Percentiles rank a stretch among this genome's conserved stretches.
These are phyloP conservation scores for Clonostachys solani DNA, from an alignment of 2,329 filamentous ascomycete species.

Conservation along the genomic window DNA sequence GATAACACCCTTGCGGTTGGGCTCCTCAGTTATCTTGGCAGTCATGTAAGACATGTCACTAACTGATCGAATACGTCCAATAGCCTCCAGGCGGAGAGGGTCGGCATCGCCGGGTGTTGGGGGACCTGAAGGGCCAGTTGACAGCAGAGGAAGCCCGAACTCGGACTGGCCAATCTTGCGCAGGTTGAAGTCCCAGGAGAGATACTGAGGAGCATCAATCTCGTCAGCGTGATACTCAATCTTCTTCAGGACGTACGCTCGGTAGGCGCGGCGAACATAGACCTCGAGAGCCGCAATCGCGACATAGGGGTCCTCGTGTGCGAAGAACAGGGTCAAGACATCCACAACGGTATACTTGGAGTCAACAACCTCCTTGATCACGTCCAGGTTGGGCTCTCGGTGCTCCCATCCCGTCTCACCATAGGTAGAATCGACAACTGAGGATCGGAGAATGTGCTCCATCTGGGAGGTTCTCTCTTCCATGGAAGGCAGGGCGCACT, in stretches of 20 bases:
- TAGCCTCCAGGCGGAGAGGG: neutral
- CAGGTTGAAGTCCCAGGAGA: conserved; percentile 95
- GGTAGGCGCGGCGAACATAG: conserved; percentile 93
- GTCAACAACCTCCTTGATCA: conserved; percentile 97
- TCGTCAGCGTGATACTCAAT: conserved; percentile 88
- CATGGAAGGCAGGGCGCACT: conserved; percentile 91
- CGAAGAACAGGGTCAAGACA: conserved; percentile 92
- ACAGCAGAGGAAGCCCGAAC: conserved; percentile 76
- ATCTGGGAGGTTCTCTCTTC: conserved; percentile 95
- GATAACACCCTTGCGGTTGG: conserved; percentile 86
- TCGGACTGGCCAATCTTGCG: conserved; percentile 91
- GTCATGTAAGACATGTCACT: conserved; percentile 92
- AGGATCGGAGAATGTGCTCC: conserved; percentile 96
- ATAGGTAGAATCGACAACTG: conserved; percentile 94
- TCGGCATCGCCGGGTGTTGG: conserved; percentile 56
- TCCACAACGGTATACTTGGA: conserved; percentile 99
- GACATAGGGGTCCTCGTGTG: conserved; percentile 90
- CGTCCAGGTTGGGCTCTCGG: conserved; percentile 81
- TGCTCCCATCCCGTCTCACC: conserved; percentile 97
- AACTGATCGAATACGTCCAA: conserved; percentile 78
- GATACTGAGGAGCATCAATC: conserved; percentile 60
- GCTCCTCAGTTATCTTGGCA: conserved; percentile 69
- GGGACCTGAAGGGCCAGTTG: conserved; percentile 80
- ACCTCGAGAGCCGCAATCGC: conserved; percentile 91
- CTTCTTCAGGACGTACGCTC: conserved; percentile 86